phyloP scores from a whole-genome alignment of 1,139 yeast species.

The Saccharomyces hybrid region DNA sequence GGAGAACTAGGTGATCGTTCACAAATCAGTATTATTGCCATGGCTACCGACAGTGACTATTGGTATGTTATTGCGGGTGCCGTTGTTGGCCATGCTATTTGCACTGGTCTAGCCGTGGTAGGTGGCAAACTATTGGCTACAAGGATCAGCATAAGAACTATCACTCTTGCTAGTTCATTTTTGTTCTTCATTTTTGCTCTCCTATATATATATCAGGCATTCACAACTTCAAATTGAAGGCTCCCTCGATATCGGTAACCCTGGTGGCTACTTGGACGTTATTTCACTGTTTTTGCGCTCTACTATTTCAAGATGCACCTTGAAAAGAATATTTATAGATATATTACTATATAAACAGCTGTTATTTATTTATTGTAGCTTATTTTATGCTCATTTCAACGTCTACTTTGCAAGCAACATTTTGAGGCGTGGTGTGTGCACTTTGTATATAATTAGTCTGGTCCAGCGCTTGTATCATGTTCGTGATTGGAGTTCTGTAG shows the following conservation, averaged over 20 bases:
- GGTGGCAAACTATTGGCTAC: conserved; percentile 91
- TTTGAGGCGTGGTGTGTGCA: too few relatives aligned
- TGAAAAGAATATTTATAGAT: background rate
- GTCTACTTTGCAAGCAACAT: background rate
- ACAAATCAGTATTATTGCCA: conserved; percentile 94
- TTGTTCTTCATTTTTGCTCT: conserved; percentile 80
- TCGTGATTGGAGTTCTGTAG: conserved; percentile 8
- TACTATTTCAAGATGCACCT: background rate
- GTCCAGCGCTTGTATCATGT: background rate
- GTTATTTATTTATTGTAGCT: background rate
- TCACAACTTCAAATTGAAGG: conserved; percentile 4
- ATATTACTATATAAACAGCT: background rate
- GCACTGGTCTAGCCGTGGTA: conserved; percentile 85
- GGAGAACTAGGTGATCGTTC: conserved; percentile 99
- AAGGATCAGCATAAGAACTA: conserved; percentile 82
- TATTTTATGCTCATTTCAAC: background rate
- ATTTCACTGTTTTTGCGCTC: background rate
- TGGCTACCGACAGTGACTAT: conserved; percentile 96
- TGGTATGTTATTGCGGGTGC: conserved; percentile 89
- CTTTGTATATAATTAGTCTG: too few relatives aligned
- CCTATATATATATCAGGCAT: conserved; percentile 67
- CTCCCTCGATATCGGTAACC: background rate
- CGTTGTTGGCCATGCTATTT: conserved; percentile 79
- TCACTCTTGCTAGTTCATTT: conserved; percentile 82
- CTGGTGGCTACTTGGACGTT: background rate